A percentile compares a stretch with the other conserved stretches of the same genome.
Evolutionary conservation across 1,284 basidiomycete species (phyloP).

Genomic region (Boletellus deceptivus): DNA sequence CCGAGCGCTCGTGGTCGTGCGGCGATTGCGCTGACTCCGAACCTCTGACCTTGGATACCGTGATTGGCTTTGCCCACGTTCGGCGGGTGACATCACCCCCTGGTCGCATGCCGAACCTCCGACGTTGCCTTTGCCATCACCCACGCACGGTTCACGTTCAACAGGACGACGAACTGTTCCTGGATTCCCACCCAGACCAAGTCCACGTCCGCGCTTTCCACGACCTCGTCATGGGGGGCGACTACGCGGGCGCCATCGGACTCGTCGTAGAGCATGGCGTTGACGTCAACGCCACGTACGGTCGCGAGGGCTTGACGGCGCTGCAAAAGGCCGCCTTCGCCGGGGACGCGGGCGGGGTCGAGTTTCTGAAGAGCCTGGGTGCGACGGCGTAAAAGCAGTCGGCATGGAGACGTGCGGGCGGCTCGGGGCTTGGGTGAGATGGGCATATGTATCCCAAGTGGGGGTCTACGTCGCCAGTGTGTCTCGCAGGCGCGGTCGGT

Average conservation of each 20-base stretch:
- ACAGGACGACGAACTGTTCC: conserved; percentile 25
- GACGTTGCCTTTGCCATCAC: too few relatives aligned
- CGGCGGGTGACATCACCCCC: too few relatives aligned
- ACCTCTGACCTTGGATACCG: too few relatives aligned
- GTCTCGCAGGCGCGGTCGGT: too few relatives aligned
- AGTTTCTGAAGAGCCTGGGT: conserved; percentile 23
- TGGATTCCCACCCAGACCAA: conserved; percentile 19
- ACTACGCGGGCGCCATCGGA: conserved; percentile 16
- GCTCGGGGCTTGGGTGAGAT: too few relatives aligned
- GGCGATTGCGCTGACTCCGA: not conserved
- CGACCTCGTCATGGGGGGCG: conserved; percentile 22
- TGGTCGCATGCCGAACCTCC: too few relatives aligned
- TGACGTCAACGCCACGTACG: conserved; percentile 23
- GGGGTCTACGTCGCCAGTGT: too few relatives aligned
- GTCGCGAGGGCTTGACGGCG: conserved; percentile 18
- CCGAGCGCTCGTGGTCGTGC: not conserved
- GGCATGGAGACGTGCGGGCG: too few relatives aligned
- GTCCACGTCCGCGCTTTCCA: conserved; percentile 24
- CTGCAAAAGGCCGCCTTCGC: conserved; percentile 23
- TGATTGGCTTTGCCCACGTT: too few relatives aligned
- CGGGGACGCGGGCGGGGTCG: conserved; percentile 18
- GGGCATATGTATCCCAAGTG: too few relatives aligned
- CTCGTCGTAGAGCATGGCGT: conserved; percentile 20
- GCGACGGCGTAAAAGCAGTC: conserved; percentile 9
- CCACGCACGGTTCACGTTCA: too few relatives aligned